These are phyloP conservation scores for Coniferiporia sulphurascens DNA, from an alignment of 1,284 basidiomycete species.

Conservation along the genomic window DNA sequence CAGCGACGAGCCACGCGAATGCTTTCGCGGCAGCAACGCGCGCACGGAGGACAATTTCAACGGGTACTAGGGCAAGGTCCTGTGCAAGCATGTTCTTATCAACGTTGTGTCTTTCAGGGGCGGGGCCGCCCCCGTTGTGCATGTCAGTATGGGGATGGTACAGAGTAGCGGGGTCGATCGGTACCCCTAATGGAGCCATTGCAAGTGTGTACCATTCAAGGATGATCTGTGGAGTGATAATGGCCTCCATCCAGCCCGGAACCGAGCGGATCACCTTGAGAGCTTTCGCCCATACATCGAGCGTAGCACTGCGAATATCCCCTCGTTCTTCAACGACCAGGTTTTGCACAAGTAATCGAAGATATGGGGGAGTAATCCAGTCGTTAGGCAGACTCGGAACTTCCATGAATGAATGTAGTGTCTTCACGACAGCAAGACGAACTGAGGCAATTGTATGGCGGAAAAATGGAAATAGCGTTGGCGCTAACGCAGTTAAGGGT, in stretches of 20 bases:
- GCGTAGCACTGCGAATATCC: conserved; percentile 80
- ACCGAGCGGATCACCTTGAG: conserved; percentile 49
- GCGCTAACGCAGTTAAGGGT: conserved; percentile 76
- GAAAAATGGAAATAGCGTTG: conserved; percentile 93
- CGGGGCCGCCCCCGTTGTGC: conserved; percentile 38
- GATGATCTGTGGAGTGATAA: conserved; percentile 49
- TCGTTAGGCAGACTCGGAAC: conserved; percentile 71
- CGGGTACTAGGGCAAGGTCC: conserved; percentile 80
- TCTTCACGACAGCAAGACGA: conserved; percentile 89
- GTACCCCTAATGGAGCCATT: conserved; percentile 87
- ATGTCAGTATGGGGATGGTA: conserved; percentile 53
- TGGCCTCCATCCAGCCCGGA: conserved; percentile 45
- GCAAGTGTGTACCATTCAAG: conserved; percentile 84
- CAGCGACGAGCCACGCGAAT: conserved; percentile 67
- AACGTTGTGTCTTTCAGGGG: conserved; percentile 79
- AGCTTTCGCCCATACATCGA: conserved; percentile 76
- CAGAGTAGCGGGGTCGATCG: conserved; percentile 73
- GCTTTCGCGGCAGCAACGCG: conserved; percentile 80
- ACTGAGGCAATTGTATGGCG: conserved; percentile 95
- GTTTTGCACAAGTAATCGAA: conserved; percentile 92
- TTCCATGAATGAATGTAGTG: conserved; percentile 81
- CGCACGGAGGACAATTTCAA: conserved; percentile 79
- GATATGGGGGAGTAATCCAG: conserved; percentile 79
- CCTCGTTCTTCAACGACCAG: conserved; percentile 87
- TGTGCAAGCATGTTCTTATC: conserved; percentile 96